Evolutionary conservation across 805 yeast species (phyloP), one percentile per base, ranked within the genome.

Genomic region (Teunomyces panamensis): DNA sequence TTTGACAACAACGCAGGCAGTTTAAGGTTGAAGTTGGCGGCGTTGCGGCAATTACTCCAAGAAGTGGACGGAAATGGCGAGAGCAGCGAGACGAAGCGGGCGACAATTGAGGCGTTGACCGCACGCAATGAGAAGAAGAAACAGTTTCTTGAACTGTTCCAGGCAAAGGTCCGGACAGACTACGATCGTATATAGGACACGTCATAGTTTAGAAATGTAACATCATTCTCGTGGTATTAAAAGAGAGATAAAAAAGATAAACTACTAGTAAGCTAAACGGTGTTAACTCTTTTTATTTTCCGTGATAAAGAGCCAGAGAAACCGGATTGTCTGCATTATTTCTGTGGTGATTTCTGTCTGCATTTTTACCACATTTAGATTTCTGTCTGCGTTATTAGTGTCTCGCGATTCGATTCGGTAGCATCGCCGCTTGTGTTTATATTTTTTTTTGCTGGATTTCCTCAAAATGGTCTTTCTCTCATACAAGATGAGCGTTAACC

Each of bases 1-100:
- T 71, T 73, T 49, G 74, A 70, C 49, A 71, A 69, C 55, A 63
- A 68, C 46, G 68, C 78, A 27, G 82, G 81, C 16, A 60, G 75
- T 10, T 68, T 78, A 30, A 62, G 78, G 32, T 66, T 76, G 17
- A 57, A 79, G 50, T 49, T 77, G 26, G 60, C 59, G 44, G 67
- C 57, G 42, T 59, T 74, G 30, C 62, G 71, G 41, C 64, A 56
- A 44, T 53, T 64, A 7, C 54, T 77, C n/a, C 67, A 67, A 47
- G 66, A 64, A 30, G 65, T 77, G 9, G 78, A 75, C 41, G 81
- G 79, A 0, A 62, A 76, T 39, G 63, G 71, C 30, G 78, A 74
- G 49, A 64, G 75, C 1, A 67, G 72, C 11, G 74, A 68, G 36
- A 68, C 63, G 13, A 53, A 74, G 35, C 54, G 67, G 34, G 49